Evolutionary conservation across 108 stramenopile genomes (phyloP), one percentile per base, ranked within the genome.

Genomic region (Aurantiochytrium sp.): DNA sequence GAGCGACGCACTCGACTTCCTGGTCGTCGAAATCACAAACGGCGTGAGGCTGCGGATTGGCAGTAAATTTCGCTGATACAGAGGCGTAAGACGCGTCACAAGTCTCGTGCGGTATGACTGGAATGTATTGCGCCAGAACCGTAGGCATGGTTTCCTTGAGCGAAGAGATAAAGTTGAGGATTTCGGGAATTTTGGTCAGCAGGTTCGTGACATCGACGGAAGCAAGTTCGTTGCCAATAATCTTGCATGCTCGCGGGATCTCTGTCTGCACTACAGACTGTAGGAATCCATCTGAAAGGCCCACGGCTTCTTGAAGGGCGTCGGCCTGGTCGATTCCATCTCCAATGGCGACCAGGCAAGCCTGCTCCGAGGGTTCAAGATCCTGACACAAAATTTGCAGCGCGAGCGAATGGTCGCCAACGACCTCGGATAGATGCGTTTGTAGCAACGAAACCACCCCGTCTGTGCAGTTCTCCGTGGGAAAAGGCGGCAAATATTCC

Each of bases 321-420:
- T 83, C 76, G 6, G 76, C 76, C 6, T 83, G 16, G 51, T 83
- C 76, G 51, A 83, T 83, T 12, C 49, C 76, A 83, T 83, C 76
- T 0, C 76, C 76, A 83, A 83, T 47, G 19, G 76, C 76, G 6
- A 83, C 76, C 6, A 83, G 76, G 49, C 76, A 83, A 23, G 45
- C 51, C 10, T 3, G 19, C 51, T 83, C 76, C 51, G 19, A 6
- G 6, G 6, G 1, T 12, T 8, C n/a, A 2, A 83, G 76, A 6
- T 25, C 45, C 1, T 47, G 25, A 45, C 76, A 83, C 45, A 83
- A 45, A 47, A 83, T 23, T 10, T 35, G 44, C 19, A 83, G 51
- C 76, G 51, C 76, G 49, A 25, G 19, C 6, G 49, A 14, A 18
- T n/a, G 12, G 18, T 83, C 76, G 76, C 19, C 23, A 16, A 47